Evolutionary conservation across 257 asterid genomes (phyloP).

Genomic region (Thymus quinquecostatus): DNA sequence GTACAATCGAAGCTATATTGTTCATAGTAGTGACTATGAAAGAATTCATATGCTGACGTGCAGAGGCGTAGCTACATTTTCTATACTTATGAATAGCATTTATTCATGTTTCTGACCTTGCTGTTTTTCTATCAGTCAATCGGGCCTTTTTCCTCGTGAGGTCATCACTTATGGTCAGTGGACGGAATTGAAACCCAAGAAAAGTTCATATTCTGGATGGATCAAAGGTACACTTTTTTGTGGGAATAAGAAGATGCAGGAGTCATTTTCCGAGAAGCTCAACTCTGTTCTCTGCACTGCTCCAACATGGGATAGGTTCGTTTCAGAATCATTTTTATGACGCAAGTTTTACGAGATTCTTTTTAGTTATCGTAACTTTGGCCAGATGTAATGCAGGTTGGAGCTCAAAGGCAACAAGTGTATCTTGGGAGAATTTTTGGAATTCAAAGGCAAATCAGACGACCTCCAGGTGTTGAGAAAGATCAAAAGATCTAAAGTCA

Average conservation of each 20-base stretch:
- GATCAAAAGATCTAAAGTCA: conserved; percentile 82
- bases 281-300: conserved; percentile 71
- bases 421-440: conserved; percentile 75
- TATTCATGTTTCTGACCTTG: conserved; percentile 23
- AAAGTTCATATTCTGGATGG: conserved; percentile 61
- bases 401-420: conserved; percentile 66
- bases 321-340: conserved; percentile 1
- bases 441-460: conserved; percentile 74
- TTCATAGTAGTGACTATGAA: too few species aligned
- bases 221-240: conserved; percentile 64
- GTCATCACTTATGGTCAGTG: conserved; percentile 67
- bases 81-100: not conserved
- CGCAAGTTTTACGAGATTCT: not conserved
- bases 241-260: conserved; percentile 71
- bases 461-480: conserved; percentile 62
- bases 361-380: not conserved
- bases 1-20: too few species aligned
- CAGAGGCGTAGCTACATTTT: too few species aligned
- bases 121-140: conserved; percentile 46
- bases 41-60: too few species aligned
- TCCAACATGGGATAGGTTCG: conserved; percentile 84
- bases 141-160: conserved; percentile 63
- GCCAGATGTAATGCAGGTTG: conserved; percentile 50
- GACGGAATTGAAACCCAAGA: conserved; percentile 59
- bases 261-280: conserved; percentile 58